Conservation (phyloP, 2,329 filamentous ascomycete species). For the Penicillium sp. region DNA sequence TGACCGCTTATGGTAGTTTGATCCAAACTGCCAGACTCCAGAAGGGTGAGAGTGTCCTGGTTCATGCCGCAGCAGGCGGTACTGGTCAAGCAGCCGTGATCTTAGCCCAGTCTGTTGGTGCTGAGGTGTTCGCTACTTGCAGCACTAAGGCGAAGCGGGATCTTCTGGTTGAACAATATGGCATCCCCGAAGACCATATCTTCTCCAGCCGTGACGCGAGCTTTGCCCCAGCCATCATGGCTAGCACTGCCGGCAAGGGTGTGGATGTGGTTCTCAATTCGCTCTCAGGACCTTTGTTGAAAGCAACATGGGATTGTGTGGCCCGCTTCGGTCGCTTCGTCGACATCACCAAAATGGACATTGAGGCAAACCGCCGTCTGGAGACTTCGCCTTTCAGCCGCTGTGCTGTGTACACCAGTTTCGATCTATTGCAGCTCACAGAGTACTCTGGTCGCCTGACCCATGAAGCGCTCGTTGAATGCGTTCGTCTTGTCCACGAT, state of each 20-base stretch:
- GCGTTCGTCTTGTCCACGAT: not conserved
- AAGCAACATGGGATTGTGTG: constrained; percentile 29
- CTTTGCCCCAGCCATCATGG: constrained; percentile 22
- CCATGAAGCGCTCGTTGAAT: not conserved
- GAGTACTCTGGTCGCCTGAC: not conserved
- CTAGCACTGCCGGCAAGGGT: constrained; percentile 21
- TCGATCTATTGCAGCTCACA: not conserved
- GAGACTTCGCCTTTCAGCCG: constrained; percentile 15
- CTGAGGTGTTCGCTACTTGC: constrained; percentile 27
- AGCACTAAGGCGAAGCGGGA: constrained; percentile 21
- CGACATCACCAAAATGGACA: constrained; percentile 26
- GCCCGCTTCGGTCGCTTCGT: constrained; percentile 27
- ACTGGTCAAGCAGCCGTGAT: constrained; percentile 20
- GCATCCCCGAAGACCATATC: constrained; percentile 24
- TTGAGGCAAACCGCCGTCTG: constrained; percentile 10
- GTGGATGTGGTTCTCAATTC: constrained; percentile 34
- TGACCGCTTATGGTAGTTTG: constrained; percentile 10
- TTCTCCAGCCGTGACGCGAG: constrained; percentile 23
- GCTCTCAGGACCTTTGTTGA: constrained; percentile 28
- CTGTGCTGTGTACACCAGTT: not conserved
- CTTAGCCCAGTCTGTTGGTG: constrained; percentile 15
- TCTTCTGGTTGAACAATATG: constrained; percentile 15
- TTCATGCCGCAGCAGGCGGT: constrained; percentile 27
- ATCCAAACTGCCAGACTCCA: constrained; percentile 9
- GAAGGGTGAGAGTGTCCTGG: constrained; percentile 22